phyloP scores from a whole-genome alignment of 2,329 filamentous ascomycete species.

The Hortaea werneckii region DNA sequence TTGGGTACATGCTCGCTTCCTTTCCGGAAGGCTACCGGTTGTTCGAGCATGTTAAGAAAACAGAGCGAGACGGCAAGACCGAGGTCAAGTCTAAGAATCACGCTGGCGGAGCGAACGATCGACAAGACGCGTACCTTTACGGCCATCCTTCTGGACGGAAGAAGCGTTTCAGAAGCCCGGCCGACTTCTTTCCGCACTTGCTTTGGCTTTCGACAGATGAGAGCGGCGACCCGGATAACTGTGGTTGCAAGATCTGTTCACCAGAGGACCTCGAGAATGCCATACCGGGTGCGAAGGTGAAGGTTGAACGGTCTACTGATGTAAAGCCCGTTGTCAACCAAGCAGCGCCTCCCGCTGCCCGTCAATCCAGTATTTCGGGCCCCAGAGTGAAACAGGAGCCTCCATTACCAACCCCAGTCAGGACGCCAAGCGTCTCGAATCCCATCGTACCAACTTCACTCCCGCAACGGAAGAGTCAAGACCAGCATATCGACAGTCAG shows the following conservation, averaged over 20 bases:
- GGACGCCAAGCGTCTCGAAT: constrained; percentile 1
- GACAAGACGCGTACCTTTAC: constrained; percentile 52
- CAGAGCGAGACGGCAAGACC: constrained; percentile 33
- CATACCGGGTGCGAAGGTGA: constrained; percentile 18
- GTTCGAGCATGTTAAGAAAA: constrained; percentile 47
- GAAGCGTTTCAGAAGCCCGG: constrained; percentile 49
- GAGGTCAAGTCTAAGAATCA: constrained; percentile 40
- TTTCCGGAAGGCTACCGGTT: constrained; percentile 48
- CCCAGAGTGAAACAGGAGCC: constrained; percentile 8
- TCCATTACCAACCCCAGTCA: not conserved
- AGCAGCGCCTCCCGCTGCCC: constrained; percentile 1
- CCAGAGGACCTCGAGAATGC: constrained; percentile 41
- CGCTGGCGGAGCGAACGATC: constrained; percentile 41
- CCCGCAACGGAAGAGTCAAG: constrained; percentile 30
- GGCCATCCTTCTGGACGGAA: constrained; percentile 47
- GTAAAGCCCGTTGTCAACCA: constrained; percentile 11
- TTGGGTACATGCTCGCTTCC: constrained; percentile 41
- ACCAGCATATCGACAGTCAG: constrained; percentile 41
- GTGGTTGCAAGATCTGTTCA: constrained; percentile 47
- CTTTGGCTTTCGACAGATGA: constrained; percentile 47
- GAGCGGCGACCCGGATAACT: constrained; percentile 44
- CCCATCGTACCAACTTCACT: constrained; percentile 27
- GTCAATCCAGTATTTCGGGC: constrained; percentile 8
- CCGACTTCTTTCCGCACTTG: constrained; percentile 51
- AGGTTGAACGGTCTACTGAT: constrained; percentile 11